Conservation (phyloP, 352 stramenopile genomes). For the Phytophthora lateralis region DNA sequence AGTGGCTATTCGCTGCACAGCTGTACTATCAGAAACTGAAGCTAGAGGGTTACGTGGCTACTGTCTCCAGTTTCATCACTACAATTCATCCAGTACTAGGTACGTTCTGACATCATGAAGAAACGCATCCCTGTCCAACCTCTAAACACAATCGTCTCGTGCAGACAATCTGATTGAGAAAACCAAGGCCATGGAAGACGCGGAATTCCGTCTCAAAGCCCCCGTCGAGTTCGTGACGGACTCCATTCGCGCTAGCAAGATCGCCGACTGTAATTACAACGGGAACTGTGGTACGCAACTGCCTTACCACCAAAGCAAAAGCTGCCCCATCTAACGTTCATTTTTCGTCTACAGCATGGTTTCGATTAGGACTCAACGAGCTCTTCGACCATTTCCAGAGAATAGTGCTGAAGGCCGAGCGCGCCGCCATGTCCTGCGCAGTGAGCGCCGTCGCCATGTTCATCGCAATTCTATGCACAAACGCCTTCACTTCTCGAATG, state of each 20-base stretch:
- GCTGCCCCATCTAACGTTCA: constrained; percentile 16
- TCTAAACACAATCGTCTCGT: not conserved
- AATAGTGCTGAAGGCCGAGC: constrained; percentile 46
- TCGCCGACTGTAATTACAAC: constrained; percentile 61
- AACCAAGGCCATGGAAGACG: constrained; percentile 53
- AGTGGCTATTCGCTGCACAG: constrained; percentile 54
- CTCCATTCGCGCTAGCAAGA: constrained; percentile 53
- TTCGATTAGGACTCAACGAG: constrained; percentile 47
- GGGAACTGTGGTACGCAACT: constrained; percentile 56
- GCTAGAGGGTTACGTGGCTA: constrained; percentile 41
- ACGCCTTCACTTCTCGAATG: constrained; percentile 53
- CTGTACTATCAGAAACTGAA: constrained; percentile 53
- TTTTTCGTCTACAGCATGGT: constrained; percentile 46
- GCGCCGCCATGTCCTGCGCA: constrained; percentile 37
- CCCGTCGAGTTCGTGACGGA: constrained; percentile 65
- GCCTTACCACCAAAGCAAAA: constrained; percentile 4
- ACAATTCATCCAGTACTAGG: constrained; percentile 44
- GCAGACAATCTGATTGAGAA: constrained; percentile 42
- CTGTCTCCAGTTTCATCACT: constrained; percentile 37
- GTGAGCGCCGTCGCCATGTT: constrained; percentile 34
- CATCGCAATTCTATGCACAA: constrained; percentile 39
- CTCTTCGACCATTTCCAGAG: constrained; percentile 55
- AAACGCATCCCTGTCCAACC: not conserved
- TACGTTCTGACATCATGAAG: constrained; percentile 12
- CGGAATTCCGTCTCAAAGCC: constrained; percentile 64